Conservation (phyloP, 352 stramenopile species). For the Vaucheria bursata region DNA sequence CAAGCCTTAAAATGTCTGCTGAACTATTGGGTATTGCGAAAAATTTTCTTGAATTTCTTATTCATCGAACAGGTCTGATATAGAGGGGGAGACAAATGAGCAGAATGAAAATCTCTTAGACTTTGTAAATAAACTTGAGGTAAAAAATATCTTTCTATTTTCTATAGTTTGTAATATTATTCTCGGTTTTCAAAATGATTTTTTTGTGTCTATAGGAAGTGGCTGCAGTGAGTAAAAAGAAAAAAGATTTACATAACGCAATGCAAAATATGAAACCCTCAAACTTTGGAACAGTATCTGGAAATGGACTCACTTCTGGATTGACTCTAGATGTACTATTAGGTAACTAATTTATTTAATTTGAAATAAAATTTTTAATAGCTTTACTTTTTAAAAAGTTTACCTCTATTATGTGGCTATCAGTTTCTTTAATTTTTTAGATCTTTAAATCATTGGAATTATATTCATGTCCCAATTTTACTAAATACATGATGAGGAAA, state of each 20-base stretch:
- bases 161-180: background rate
- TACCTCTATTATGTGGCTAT: no score
- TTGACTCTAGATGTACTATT: slow-evolving; percentile 3
- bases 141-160: background rate
- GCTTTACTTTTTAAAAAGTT: no score
- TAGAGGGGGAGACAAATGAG: background rate
- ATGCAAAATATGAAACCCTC: background rate
- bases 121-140: slow-evolving; percentile 9
- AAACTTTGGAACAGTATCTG: background rate
- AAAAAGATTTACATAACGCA: background rate
- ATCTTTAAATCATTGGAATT: no score
- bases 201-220: background rate
- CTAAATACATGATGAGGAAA: no score
- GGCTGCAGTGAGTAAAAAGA: background rate
- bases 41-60: no score
- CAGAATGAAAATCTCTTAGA: background rate
- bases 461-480: no score
- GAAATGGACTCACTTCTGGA: background rate
- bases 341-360: slow-evolving; percentile 9
- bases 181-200: background rate
- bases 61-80: background rate
- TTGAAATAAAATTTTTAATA: no score
- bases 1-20: no score
- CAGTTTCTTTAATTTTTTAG: no score
- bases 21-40: no score